phyloP scores from a whole-genome alignment of 495 filamentous ascomycete species.

The Pseudotulostoma volvatum region DNA sequence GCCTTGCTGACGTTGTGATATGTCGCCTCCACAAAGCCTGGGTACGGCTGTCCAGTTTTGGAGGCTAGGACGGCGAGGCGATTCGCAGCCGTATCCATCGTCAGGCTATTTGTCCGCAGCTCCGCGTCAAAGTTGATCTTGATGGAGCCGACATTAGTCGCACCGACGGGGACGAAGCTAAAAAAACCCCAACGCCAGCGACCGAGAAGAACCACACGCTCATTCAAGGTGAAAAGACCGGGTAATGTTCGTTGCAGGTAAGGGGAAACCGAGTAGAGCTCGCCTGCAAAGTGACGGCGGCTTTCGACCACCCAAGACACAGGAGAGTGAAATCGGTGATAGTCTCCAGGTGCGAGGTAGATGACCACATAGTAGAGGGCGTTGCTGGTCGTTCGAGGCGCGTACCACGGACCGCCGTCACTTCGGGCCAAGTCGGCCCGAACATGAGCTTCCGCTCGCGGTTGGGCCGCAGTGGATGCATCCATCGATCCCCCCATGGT shows the following conservation, averaged over 20 bases:
- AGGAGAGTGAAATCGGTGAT: conserved; percentile 95
- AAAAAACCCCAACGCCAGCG: conserved; percentile 98
- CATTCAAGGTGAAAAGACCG: conserved; percentile 89
- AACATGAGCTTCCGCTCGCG: conserved; percentile 62
- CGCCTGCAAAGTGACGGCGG: conserved; percentile 88
- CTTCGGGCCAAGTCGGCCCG: conserved; percentile 63
- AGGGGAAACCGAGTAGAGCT: conserved; percentile 86
- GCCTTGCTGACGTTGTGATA: conserved; percentile 64
- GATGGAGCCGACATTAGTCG: conserved; percentile 97
- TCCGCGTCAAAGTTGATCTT: conserved; percentile 95
- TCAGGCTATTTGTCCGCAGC: conserved; percentile 78
- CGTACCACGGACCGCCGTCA: conserved; percentile 59
- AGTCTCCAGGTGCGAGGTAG: conserved; percentile 96
- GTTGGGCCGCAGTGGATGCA: conserved; percentile 47
- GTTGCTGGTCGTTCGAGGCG: conserved; percentile 40
- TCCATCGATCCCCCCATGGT: conserved; percentile 33
- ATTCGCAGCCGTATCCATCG: conserved; percentile 79
- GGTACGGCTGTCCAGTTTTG: conserved; percentile 59
- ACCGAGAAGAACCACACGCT: conserved; percentile 84
- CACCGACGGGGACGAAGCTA: conserved; percentile 85
- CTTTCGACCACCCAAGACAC: conserved; percentile 84
- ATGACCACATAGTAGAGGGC: conserved; percentile 89
- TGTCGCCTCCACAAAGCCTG: conserved; percentile 78
- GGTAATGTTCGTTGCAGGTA: conserved; percentile 85
- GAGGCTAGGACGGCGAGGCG: conserved; percentile 62